Conservation (phyloP, 148 eudicot species). For the Persicaria tinctoria region DNA sequence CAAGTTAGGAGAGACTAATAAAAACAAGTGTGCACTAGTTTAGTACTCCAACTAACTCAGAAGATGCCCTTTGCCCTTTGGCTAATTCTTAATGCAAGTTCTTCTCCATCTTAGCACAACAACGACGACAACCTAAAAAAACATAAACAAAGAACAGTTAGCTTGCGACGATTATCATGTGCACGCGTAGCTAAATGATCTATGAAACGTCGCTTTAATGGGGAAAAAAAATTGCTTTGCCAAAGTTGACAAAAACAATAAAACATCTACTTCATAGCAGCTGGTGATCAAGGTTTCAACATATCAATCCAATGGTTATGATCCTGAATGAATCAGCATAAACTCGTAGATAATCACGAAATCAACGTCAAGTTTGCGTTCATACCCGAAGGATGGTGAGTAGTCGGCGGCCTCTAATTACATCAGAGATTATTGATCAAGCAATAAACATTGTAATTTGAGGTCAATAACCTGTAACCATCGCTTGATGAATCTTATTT, state of each 20-base stretch:
- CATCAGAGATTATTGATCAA: neutral
- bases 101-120: no score
- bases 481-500: neutral
- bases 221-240: neutral
- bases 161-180: neutral
- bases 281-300: neutral
- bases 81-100: no score
- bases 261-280: neutral
- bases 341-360: neutral
- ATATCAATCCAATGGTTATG: neutral
- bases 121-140: no score
- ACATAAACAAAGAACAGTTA: no score
- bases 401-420: neutral
- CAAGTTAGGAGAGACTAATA: no score
- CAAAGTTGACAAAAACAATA: neutral
- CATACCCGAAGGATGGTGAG: neutral
- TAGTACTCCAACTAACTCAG: no score
- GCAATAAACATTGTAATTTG: neutral
- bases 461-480: slow-evolving; percentile 4
- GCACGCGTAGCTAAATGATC: neutral
- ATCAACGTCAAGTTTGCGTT: neutral
- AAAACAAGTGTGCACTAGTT: no score
- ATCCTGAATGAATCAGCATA: no score
- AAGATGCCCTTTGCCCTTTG: no score
- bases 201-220: neutral